Base-by-base conservation (phyloP, 2,329 filamentous ascomycete genomes). In the Aspergillus nomiae region DNA sequence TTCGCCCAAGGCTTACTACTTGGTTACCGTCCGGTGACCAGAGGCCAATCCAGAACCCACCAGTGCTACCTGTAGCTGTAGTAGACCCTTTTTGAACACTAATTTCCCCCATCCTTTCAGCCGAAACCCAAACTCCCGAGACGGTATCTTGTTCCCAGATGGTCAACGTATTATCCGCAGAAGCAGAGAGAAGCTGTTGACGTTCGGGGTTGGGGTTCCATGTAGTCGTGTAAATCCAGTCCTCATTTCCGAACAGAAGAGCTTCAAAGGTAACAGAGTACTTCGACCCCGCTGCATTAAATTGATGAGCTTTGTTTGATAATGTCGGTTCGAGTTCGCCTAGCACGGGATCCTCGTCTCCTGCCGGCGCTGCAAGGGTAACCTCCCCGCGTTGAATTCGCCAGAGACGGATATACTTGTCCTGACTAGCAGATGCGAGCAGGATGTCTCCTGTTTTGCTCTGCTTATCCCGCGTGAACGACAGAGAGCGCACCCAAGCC, bases 321-420 rank as follows among this genome's bases (percentile, higher is more conserved):
- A 96, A 84, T 0, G 91, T 91, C 65, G 89, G 90, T 2, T 90
- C 90, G 56, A 79, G 71, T 16, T 73, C 75, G 53, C 74, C 74
- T 34, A 80, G 65, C 28, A 79, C 63, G 43, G 74, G 67, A 58
- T 79, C 78, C 8, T 76, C 73, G n/a, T 75, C 71, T 59, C 73
- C 74, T 43, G 69, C 66, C 2, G 67, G 63, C 9, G 85, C 81
- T 0, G 83, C 79, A 1, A 89, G 88, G 1, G 91, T 79, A 38
- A 89, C 86, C 63, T 85, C 85, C 38, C 92, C 92, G 65, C 86
- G 82, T 67, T 91, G 91, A 41, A 99, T 81, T 62, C 94, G 88
- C 95, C 95, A 99, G 41, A 99, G 85, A 46, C 95, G 90, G 63
- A 98, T 90, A 72, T 98, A 99, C 79, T 96, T 97, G 78, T 99